Evolutionary conservation across 148 eudicot species (phyloP), one percentile per base, ranked within the genome.

Genomic region (Rhododendron williamsianum): DNA sequence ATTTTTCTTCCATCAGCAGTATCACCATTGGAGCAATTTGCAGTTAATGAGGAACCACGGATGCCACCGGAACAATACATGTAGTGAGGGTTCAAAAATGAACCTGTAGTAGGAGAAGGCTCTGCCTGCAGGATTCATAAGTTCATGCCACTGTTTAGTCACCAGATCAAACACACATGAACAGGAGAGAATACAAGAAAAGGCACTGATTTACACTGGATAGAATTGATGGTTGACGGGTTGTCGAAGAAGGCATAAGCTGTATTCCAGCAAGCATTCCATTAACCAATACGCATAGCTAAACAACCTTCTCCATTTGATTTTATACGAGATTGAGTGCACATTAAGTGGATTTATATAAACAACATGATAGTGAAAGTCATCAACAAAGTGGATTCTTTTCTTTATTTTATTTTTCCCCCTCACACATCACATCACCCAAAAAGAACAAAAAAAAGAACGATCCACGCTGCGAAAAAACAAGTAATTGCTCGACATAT

Each of bases 71-170:
- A 89, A 51, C 86, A 85, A 67, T 91, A 93, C 95, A 94, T 89
- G 91, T 90, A 85, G 11, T 92, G 94, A 84, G 92, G 88, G 88
- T 91, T 95, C 84, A 90, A 94, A 87, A 94, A 91, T 81, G 98
- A 94, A 89, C 99, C 99, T 35, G 99, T 97, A 69, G 99, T 97
- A 51, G 99, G 99, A 82, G 99, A 97, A 76, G 98, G 99, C 88
- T 97, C 99, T 63, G 94, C 98, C 99, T 97, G 92, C 87, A 91
- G 87, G 74, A 89, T 87, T 65, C 73, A 46, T 58, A 84, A 85
- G 83, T 80, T 87, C 43, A 56, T 19, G 73, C 83, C 86, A 30
- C 49, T 56, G 51, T 46, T 76, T 3, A 41, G 81, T 30, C 63
- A 69, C 33, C 81, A 69, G 82, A 65, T 36, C 43, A 33, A 21